Base-by-base conservation (phyloP, 495 filamentous ascomycete species). In the Schizothecium vesticola region DNA sequence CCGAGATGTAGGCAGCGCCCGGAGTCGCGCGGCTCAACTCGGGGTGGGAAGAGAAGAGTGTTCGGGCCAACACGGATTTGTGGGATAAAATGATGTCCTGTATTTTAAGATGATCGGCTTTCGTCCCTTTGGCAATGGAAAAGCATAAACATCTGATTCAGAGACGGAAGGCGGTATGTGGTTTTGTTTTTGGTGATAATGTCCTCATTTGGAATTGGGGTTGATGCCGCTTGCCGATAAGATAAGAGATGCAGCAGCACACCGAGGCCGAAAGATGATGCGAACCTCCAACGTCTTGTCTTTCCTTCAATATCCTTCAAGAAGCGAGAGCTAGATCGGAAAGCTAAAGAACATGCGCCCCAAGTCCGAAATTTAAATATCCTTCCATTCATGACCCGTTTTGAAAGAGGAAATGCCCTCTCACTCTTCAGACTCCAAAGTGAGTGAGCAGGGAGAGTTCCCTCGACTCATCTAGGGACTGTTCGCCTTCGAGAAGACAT, bases 181-280 rank as follows among this genome's bases (percentile, higher is more conserved):
- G 43, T 51, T n/a, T 51, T 51, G n/a, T 22, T 26, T 66, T 66
- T 66, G 29, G 56, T 36, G 65, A 66, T 66, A 57, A 66, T 60
- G 64, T 28, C 59, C 29, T 60, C 64, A 55, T 12, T 10, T 22
- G 60, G 56, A 55, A 28, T 43, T 33, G 63, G 56, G 56, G 19
- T 43, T 22, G 56, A 22, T 26, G 65, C 24, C 33, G 43, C 31
- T 31, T 60, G 29, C 43, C 56, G 65, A 66, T 66, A 66, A 66
- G 65, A 66, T 66, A 66, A 66, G 55, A 13, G 28, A 21, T 22
- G 25, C 23, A 24, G 24, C 23, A 28, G n/a, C 28, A 26, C 4
- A 62, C 3, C 60, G 19, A 3, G 16, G 24, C 24, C 59, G 8
- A 25, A 12, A 24, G 23, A 28, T 59, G 58, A 59, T 12, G 24